phyloP scores from a whole-genome alignment of 2,329 filamentous ascomycete genomes.

The Myriosclerotinia duriaeana region DNA sequence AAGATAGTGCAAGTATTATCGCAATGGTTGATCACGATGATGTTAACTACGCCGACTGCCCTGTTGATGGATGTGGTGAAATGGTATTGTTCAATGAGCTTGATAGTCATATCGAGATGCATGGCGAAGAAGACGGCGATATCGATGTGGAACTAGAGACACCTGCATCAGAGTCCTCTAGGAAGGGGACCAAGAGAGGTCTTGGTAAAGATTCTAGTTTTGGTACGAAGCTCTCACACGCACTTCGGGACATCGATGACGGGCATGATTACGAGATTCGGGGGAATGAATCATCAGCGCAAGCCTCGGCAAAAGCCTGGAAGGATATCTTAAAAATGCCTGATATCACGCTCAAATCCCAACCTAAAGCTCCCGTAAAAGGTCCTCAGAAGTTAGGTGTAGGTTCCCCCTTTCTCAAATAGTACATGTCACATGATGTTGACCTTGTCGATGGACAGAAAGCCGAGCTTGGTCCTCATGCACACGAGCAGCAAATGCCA shows the following conservation, averaged over 20 bases:
- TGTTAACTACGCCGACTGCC: conserved; percentile 52
- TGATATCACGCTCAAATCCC: conserved; percentile 25
- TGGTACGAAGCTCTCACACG: conserved; percentile 19
- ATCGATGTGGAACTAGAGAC: conserved; percentile 29
- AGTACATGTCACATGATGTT: conserved; percentile 26
- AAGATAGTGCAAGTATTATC: conserved; percentile 35
- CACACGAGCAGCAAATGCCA: conserved; percentile 74
- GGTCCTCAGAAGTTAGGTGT: conserved; percentile 39
- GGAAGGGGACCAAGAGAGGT: background rate
- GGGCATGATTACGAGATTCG: conserved; percentile 18
- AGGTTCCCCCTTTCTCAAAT: conserved; percentile 29
- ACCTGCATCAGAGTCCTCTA: conserved; percentile 1
- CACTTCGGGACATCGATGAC: conserved; percentile 33
- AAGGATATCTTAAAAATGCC: conserved; percentile 41
- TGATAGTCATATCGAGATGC: conserved; percentile 59
- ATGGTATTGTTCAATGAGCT: conserved; percentile 53
- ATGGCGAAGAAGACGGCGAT: conserved; percentile 40
- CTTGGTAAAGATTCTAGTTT: conserved; percentile 26
- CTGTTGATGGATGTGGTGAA: conserved; percentile 59
- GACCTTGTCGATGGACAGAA: conserved; percentile 40
- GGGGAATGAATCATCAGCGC: conserved; percentile 23
- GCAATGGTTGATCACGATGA: conserved; percentile 37
- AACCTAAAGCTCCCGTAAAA: conserved; percentile 20
- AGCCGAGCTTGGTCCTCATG: conserved; percentile 68
- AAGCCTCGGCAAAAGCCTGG: conserved; percentile 37